These are phyloP conservation scores for Cytospora leucostoma DNA, from an alignment of 2,329 filamentous ascomycete genomes.

Conservation along the genomic window DNA sequence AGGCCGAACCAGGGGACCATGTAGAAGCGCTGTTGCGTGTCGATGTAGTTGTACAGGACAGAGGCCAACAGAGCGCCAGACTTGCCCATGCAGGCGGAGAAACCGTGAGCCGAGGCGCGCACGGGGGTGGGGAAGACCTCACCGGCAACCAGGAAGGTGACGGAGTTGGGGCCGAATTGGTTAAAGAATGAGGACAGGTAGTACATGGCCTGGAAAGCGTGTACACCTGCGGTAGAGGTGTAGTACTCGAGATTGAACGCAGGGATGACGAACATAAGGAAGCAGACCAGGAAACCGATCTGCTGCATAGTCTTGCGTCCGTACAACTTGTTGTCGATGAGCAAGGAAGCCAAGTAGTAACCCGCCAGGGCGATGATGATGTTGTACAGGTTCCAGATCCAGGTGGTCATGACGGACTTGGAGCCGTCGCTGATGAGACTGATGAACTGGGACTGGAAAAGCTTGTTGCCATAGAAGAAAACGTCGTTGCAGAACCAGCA, in stretches of 20 bases:
- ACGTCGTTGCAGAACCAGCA: constrained; percentile 97
- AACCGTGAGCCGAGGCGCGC: constrained; percentile 89
- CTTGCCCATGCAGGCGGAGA: constrained; percentile 91
- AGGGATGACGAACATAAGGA: constrained; percentile 89
- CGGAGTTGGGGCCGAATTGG: constrained; percentile 94
- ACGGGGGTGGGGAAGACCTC: constrained; percentile 96
- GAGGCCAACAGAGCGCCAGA: constrained; percentile 83
- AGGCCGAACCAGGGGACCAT: constrained; percentile 96
- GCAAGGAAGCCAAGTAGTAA: constrained; percentile 85
- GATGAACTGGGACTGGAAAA: constrained; percentile 93
- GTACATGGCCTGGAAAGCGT: constrained; percentile 97
- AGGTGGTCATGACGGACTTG: constrained; percentile 77
- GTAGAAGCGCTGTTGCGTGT: constrained; percentile 80
- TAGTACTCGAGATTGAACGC: constrained; percentile 89
- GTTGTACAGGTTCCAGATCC: constrained; percentile 93
- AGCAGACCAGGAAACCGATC: constrained; percentile 88
- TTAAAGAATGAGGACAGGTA: constrained; percentile 98
- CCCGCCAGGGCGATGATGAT: constrained; percentile 81
- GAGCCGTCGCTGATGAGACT: constrained; percentile 70
- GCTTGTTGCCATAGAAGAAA: constrained; percentile 99
- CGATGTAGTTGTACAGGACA: constrained; percentile 94
- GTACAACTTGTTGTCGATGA: constrained; percentile 96
- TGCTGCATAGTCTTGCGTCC: constrained; percentile 97
- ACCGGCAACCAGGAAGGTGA: constrained; percentile 93
- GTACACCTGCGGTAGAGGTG: constrained; percentile 68